Evolutionary conservation across 495 filamentous ascomycete species (phyloP).

Genomic region (Pyronema omphalodes): DNA sequence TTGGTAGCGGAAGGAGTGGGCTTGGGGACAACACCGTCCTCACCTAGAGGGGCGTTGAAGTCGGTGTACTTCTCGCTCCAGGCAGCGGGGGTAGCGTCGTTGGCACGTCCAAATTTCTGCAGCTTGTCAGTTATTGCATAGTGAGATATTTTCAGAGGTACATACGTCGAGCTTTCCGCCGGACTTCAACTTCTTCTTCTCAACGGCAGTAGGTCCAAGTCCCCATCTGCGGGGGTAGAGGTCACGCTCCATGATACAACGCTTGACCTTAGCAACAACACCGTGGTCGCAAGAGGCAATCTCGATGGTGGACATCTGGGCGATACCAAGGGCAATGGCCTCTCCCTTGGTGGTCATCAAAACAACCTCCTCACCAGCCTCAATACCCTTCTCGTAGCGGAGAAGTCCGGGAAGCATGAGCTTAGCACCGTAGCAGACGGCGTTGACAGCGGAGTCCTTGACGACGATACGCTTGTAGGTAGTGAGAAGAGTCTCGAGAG

Average conservation of each 20-base stretch:
- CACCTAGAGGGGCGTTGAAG: conserved; percentile 40
- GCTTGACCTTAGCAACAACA: conserved; percentile 91
- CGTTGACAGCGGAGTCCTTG: conserved; percentile 90
- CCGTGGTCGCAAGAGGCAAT: conserved; percentile 87
- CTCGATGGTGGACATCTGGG: conserved; percentile 87
- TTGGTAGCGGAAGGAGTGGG: conserved; percentile 25
- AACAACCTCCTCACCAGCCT: conserved; percentile 80
- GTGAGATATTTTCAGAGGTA: not conserved
- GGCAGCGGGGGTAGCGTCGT: conserved; percentile 76
- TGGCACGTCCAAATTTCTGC: conserved; percentile 75
- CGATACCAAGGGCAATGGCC: conserved; percentile 86
- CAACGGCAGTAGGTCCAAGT: conserved; percentile 65
- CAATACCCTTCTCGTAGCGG: conserved; percentile 74
- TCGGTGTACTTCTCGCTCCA: conserved; percentile 86
- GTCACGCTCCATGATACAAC: conserved; percentile 97
- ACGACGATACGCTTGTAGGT: conserved; percentile 91
- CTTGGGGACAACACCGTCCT: conserved; percentile 28
- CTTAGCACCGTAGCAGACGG: conserved; percentile 95
- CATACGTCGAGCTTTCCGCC: conserved; percentile 80
- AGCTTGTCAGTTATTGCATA: not conserved
- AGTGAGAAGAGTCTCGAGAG: conserved; percentile 76
- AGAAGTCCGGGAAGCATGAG: conserved; percentile 92
- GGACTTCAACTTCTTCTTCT: conserved; percentile 99
- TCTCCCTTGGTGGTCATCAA: conserved; percentile 97
- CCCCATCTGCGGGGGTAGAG: conserved; percentile 92